phyloP scores from a whole-genome alignment of 169 alveolate genomes.

The Eimeria tenella region DNA sequence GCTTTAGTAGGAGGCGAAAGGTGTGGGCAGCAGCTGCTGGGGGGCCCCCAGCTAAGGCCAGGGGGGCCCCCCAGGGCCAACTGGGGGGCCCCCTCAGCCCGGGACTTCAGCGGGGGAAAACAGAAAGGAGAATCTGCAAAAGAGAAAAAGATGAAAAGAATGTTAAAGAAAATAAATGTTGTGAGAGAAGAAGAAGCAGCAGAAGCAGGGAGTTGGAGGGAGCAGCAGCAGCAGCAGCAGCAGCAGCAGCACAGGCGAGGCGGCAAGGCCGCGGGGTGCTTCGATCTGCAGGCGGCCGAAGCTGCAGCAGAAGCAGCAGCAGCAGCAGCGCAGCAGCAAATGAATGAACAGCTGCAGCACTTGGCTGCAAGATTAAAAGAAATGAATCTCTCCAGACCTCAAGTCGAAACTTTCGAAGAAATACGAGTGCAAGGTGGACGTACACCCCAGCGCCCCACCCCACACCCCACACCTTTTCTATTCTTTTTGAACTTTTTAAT shows the following conservation, averaged over 20 bases:
- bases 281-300: neutral
- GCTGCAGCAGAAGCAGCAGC: conserved; percentile 39
- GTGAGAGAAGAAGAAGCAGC: neutral
- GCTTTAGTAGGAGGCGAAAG: too few species aligned
- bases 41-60: neutral
- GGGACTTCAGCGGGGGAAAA: conserved; percentile 27
- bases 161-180: neutral
- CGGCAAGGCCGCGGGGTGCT: neutral
- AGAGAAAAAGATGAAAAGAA: conserved; percentile 23
- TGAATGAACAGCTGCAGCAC: conserved; percentile 18
- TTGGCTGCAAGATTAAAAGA: neutral
- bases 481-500: too few species aligned
- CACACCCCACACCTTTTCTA: too few species aligned
- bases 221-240: neutral
- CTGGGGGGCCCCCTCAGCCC: neutral
- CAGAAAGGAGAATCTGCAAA: conserved; percentile 53
- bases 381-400: neutral
- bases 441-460: neutral
- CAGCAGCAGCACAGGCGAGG: conserved; percentile 36
- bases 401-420: conserved; percentile 16
- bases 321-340: conserved; percentile 64
- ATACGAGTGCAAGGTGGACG: conserved; percentile 29
- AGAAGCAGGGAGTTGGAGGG: neutral
- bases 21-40: too few species aligned
- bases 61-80: neutral